Evolutionary conservation across 441 rosid species (phyloP).

Genomic region (Corymbia calophylla): DNA sequence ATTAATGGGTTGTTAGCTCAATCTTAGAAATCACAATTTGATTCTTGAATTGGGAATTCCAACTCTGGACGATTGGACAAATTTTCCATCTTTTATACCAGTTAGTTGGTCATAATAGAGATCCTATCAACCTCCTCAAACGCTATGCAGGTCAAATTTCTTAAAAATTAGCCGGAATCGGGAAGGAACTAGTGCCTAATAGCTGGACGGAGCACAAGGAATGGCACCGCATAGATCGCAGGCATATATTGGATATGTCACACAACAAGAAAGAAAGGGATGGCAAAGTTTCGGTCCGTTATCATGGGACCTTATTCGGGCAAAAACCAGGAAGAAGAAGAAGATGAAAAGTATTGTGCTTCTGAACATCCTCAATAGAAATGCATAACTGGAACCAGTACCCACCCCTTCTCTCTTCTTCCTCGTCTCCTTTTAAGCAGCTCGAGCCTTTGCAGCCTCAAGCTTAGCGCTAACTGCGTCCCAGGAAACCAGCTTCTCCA

Average conservation of each 20-base stretch:
- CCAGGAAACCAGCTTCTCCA: constrained; percentile 92
- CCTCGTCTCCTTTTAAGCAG: constrained; percentile 43
- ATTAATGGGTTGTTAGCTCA: background rate
- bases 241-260: background rate
- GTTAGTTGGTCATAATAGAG: background rate
- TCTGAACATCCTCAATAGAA: background rate
- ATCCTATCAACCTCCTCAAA: background rate
- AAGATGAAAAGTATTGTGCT: background rate
- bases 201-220: background rate
- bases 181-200: background rate
- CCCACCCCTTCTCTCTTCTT: constrained; percentile 31
- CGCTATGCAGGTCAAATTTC: background rate
- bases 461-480: constrained; percentile 64
- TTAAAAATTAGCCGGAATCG: background rate
- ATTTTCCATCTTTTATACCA: background rate
- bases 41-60: background rate
- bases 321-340: background rate
- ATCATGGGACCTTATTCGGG: background rate
- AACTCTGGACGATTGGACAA: background rate
- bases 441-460: constrained; percentile 50
- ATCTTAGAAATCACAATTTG: background rate
- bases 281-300: background rate
- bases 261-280: background rate
- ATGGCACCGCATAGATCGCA: background rate
- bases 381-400: background rate